phyloP scores from a whole-genome alignment of 176 grass and related monocot genomes.

The Phyllostachys edulis region DNA sequence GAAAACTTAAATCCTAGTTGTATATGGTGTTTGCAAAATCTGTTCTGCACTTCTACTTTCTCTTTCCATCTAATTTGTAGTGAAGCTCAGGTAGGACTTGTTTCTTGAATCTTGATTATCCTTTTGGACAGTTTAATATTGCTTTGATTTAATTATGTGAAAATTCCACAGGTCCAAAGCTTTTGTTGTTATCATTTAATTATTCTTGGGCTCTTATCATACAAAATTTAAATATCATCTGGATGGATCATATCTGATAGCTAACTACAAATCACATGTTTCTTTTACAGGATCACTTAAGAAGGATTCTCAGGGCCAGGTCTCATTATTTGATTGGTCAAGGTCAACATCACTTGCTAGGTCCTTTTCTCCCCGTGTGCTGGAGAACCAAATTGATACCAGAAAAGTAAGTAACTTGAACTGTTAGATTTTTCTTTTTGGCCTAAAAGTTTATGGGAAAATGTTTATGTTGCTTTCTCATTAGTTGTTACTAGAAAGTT shows the following conservation, averaged over 20 bases:
- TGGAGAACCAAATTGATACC: conserved; percentile 95
- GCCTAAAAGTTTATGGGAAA: neutral
- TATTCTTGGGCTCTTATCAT: neutral
- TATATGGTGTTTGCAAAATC: neutral
- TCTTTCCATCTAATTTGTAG: conserved; percentile 12
- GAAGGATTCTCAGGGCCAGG: conserved; percentile 96
- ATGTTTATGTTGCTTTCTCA: neutral
- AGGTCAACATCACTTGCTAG: conserved; percentile 85
- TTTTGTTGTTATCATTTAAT: conserved; percentile 5
- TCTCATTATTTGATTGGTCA: conserved; percentile 99
- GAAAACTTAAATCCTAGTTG: conserved; percentile 1
- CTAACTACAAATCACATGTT: conserved; percentile 25
- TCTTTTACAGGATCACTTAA: conserved; percentile 80
- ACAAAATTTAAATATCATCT: conserved; percentile 8
- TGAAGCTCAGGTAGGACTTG: neutral
- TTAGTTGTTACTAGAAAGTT: conserved; percentile 25
- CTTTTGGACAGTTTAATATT: conserved; percentile 26
- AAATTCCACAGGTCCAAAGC: conserved; percentile 5
- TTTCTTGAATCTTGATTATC: conserved; percentile 2
- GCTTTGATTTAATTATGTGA: conserved; percentile 25
- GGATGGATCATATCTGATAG: neutral
- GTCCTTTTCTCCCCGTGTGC: conserved; percentile 80
- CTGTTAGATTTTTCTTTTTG: neutral
- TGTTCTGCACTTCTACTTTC: neutral
- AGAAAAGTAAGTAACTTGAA: conserved; percentile 65